Percentiles rank a stretch among this genome's conserved stretches.
phyloP scores from a whole-genome alignment of 352 stramenopile species.

The Phytophthora idaei region DNA sequence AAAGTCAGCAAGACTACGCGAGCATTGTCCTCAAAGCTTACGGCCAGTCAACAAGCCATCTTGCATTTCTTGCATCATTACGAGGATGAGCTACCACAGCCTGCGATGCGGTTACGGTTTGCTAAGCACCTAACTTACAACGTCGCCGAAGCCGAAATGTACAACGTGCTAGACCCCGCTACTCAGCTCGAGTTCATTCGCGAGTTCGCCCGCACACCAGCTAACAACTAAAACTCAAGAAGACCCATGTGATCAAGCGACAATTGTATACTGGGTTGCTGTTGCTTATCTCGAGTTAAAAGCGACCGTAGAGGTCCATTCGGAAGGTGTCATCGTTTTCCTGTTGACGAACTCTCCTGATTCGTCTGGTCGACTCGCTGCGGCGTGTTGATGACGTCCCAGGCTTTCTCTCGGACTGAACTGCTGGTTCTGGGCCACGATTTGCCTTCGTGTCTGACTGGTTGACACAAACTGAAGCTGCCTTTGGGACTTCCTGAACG shows the following conservation, averaged over 20 bases:
- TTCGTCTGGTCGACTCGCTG: conserved; percentile 3
- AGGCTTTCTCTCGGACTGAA: conserved; percentile 7
- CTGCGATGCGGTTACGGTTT: conserved; percentile 39
- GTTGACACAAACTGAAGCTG: neutral
- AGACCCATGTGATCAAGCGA: neutral
- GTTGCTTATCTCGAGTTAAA: conserved; percentile 10
- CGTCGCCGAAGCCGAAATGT: conserved; percentile 59
- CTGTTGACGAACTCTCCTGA: conserved; percentile 6
- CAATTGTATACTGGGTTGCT: conserved; percentile 5
- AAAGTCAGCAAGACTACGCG: neutral
- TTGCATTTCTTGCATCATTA: conserved; percentile 48
- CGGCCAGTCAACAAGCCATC: conserved; percentile 48
- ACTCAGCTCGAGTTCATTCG: conserved; percentile 48
- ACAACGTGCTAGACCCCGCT: conserved; percentile 60
- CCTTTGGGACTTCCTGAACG: conserved; percentile 5
- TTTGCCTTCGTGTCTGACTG: neutral
- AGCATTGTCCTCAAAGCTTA: conserved; percentile 16
- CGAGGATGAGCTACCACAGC: conserved; percentile 33
- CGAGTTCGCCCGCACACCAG: conserved; percentile 33
- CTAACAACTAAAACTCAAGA: conserved; percentile 4
- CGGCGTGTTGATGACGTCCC: conserved; percentile 5
- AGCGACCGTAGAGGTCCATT: conserved; percentile 40
- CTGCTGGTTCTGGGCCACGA: neutral
- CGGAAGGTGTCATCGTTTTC: conserved; percentile 31
- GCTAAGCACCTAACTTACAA: conserved; percentile 56